These are phyloP conservation scores for Aspergillus floridensis DNA, from an alignment of 2,329 filamentous ascomycete species.

Conservation along the genomic window DNA sequence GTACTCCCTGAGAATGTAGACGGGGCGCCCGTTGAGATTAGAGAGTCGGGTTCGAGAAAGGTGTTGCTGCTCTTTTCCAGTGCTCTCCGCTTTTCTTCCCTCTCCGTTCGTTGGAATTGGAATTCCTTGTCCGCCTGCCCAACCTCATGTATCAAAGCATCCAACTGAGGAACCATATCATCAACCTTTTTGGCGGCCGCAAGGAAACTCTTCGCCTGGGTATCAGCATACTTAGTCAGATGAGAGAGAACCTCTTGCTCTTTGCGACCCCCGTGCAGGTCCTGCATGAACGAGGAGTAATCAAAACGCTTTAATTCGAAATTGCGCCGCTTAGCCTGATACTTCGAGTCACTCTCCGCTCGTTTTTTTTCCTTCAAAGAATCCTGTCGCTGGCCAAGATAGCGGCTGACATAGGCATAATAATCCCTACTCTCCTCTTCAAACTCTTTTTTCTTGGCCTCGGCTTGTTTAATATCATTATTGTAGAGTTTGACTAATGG, in stretches of 20 bases:
- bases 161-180: slow-evolving; percentile 79
- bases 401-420: slow-evolving; percentile 90
- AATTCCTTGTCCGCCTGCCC: slow-evolving; percentile 93
- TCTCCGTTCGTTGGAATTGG: slow-evolving; percentile 88
- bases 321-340: slow-evolving; percentile 86
- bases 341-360: slow-evolving; percentile 91
- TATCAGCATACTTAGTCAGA: slow-evolving; percentile 88
- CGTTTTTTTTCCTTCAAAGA: slow-evolving; percentile 97
- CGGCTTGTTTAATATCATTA: slow-evolving; percentile 95
- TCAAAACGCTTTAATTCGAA: slow-evolving; percentile 98
- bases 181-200: slow-evolving; percentile 84
- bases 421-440: slow-evolving; percentile 99
- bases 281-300: slow-evolving; percentile 98
- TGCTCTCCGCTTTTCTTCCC: slow-evolving; percentile 87
- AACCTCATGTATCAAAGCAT: slow-evolving; percentile 86
- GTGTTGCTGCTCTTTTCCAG: slow-evolving; percentile 82
- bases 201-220: slow-evolving; percentile 80
- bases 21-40: slow-evolving; percentile 42
- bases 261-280: slow-evolving; percentile 97
- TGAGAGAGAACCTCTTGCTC: slow-evolving; percentile 96
- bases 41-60: slow-evolving; percentile 67
- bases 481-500: slow-evolving; percentile 89
- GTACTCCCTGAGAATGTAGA: slow-evolving; percentile 33
- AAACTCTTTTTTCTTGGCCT: slow-evolving; percentile 94
- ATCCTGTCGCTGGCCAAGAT: slow-evolving; percentile 94